phyloP scores from a whole-genome alignment of 352 stramenopile species.

The Blastocystis sp. region DNA sequence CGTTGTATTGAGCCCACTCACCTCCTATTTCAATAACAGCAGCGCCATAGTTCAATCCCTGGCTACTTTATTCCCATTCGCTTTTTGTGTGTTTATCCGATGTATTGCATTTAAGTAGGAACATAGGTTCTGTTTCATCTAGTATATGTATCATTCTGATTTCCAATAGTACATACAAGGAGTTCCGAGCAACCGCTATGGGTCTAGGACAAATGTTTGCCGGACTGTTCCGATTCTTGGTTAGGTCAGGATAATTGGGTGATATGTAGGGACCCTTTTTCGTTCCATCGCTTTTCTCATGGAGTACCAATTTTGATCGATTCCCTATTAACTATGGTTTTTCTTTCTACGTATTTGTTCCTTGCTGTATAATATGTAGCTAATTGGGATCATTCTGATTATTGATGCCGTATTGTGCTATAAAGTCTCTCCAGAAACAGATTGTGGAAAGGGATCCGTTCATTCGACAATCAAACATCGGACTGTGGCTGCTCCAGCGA shows the following conservation, averaged over 20 bases:
- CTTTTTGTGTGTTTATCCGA: neutral
- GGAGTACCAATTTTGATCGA: conserved; percentile 23
- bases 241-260: neutral
- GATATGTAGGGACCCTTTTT: conserved; percentile 43
- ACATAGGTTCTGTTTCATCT: neutral
- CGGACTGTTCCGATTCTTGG: conserved; percentile 28
- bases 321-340: conserved; percentile 59
- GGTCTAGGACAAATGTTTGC: conserved; percentile 33
- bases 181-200: conserved; percentile 26
- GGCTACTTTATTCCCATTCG: neutral
- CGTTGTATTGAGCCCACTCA: neutral
- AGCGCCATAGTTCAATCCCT: neutral
- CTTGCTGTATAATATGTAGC: neutral
- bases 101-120: conserved; percentile 21
- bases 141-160: conserved; percentile 50
- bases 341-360: conserved; percentile 28
- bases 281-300: conserved; percentile 44
- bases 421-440: neutral
- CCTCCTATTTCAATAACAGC: neutral
- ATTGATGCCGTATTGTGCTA: neutral
- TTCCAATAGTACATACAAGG: conserved; percentile 49
- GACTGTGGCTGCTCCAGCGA: no score
- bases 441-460: conserved; percentile 16
- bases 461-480: neutral
- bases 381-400: neutral